Evolutionary conservation across 2,329 filamentous ascomycete species (phyloP).

Genomic region (Diplocarpon mali): DNA sequence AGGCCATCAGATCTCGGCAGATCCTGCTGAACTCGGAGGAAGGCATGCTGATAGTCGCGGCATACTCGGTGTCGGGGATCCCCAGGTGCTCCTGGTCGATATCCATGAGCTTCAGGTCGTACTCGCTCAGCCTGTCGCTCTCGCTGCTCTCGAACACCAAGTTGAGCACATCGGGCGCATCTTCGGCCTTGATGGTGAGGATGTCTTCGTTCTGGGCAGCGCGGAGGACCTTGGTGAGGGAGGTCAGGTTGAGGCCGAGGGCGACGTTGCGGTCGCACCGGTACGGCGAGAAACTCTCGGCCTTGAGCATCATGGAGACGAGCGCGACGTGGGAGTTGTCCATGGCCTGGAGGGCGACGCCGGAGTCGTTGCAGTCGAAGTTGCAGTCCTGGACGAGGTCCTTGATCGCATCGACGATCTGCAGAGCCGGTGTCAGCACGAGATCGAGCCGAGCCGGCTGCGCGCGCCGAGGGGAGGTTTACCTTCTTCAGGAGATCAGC

Average conservation of each 20-base stretch:
- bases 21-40: slow-evolving; percentile 87
- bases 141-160: slow-evolving; percentile 85
- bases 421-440: slow-evolving; percentile 19
- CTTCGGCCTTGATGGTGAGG: slow-evolving; percentile 93
- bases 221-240: slow-evolving; percentile 92
- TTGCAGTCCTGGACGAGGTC: slow-evolving; percentile 99
- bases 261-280: slow-evolving; percentile 99
- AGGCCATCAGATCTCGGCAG: slow-evolving; percentile 78
- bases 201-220: slow-evolving; percentile 91
- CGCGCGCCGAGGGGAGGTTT: slow-evolving; percentile 18
- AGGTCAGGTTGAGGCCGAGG: slow-evolving; percentile 91
- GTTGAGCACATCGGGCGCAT: slow-evolving; percentile 91
- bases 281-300: slow-evolving; percentile 87
- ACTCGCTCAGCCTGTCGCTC: slow-evolving; percentile 90
- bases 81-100: slow-evolving; percentile 99
- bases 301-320: slow-evolving; percentile 97
- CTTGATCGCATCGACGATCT: slow-evolving; percentile 99
- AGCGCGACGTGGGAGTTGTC: slow-evolving; percentile 99
- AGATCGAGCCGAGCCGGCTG: background rate
- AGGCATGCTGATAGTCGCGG: slow-evolving; percentile 82
- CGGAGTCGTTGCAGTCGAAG: slow-evolving; percentile 99
- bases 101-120: slow-evolving; percentile 99
- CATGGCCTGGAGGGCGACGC: slow-evolving; percentile 97
- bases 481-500: slow-evolving; percentile 93
- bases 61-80: slow-evolving; percentile 98